These are phyloP conservation scores for Favolaschia claudopus DNA, from an alignment of 768 basidiomycete species.

Conservation along the genomic window DNA sequence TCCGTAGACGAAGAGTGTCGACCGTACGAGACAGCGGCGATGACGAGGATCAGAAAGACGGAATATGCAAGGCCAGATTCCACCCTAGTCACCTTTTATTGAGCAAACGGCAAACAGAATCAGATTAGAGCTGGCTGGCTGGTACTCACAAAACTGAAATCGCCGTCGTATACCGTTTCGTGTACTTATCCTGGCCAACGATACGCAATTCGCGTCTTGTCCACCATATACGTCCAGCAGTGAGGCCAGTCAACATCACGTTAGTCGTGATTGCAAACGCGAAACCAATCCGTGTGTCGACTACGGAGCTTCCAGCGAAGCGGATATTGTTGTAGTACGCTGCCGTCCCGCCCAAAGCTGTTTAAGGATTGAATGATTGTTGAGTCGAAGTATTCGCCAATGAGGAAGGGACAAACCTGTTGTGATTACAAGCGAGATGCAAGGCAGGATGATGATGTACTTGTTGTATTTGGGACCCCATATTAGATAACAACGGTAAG, in stretches of 20 bases:
- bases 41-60: no score
- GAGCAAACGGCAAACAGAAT: no score
- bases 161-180: not conserved
- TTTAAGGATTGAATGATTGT: not conserved
- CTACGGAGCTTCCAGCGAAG: not conserved
- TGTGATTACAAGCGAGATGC: not conserved
- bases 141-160: conserved; percentile 5
- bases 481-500: conserved; percentile 7
- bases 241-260: conserved; percentile 7
- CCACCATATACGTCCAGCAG: conserved; percentile 13
- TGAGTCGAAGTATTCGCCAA: no score
- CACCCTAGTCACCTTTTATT: no score
- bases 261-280: conserved; percentile 6
- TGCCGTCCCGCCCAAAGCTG: not conserved
- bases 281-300: not conserved
- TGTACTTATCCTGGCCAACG: not conserved
- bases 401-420: not conserved
- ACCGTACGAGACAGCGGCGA: no score
- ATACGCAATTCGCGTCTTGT: not conserved
- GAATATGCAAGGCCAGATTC: no score
- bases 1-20: no score
- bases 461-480: conserved; percentile 6
- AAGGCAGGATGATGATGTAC: not conserved
- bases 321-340: not conserved
- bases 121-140: no score